Evolutionary conservation across 257 asterid genomes (phyloP), one percentile per base, ranked within the genome.

Genomic region (Ehretia macrophylla): DNA sequence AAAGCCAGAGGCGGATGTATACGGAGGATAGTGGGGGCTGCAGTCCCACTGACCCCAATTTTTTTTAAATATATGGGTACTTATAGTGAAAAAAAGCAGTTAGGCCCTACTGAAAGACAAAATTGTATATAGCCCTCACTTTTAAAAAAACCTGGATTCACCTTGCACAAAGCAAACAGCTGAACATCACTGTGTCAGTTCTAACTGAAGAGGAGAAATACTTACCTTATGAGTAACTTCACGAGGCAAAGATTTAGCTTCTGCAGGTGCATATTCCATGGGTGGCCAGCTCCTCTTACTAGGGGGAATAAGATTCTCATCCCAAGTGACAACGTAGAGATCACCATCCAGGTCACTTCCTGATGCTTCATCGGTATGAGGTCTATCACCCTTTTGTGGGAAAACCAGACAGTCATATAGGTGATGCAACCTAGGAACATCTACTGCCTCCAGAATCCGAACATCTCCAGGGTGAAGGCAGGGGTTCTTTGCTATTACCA

Each of bases 321-420:
- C 99, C 97, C 97, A 93, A n/a, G 95, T 77, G 39, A 89, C 99
- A 56, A 89, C 89, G 65, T 93, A 89, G 35, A 84, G 79, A 76
- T 93, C 99, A 16, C 99, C 96, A 60, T 93, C 97, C 11, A 93
- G 72, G 78, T 93, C 99, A 80, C 97, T 93, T 39, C 97, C 99
- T 10, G 99, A 89, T 32, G 96, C 97, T 78, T 93, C 97, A 71
- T 89, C 71, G 23, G 97, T 45, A 69, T 93, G 99, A 4, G 99
- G 96, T 59, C 96, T 78, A 44, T 83, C 91, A 52, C 99, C 99
- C 35, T 77, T 81, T 71, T 86, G 96, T 54, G 99, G 99, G 65
- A 93, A 93, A 59, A 89, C 78, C 39, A 89, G 83, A 76, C 96
- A 93, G 61, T 93, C 96, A 63, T 80, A 65, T 3, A 89, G 76